phyloP scores from a whole-genome alignment of 495 filamentous ascomycete species.

The Hypoxylon fragiforme region DNA sequence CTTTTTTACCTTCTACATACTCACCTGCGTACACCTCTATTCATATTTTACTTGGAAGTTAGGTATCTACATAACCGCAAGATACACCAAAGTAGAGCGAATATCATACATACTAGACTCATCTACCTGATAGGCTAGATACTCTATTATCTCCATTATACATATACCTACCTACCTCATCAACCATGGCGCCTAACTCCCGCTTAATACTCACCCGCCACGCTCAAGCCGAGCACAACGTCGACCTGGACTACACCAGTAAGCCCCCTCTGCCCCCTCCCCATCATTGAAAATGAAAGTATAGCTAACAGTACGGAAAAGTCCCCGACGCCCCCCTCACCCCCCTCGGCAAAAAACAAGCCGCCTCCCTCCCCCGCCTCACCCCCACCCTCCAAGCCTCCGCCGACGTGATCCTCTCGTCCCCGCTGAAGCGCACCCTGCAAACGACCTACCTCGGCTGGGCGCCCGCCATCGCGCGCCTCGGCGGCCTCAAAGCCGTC shows the following conservation, averaged over 20 bases:
- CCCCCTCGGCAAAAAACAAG: slow-evolving; percentile 27
- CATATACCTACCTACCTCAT: not conserved
- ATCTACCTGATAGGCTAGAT: too few relatives aligned
- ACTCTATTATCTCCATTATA: too few relatives aligned
- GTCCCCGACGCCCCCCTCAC: slow-evolving; percentile 32
- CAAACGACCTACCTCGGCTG: slow-evolving; percentile 28
- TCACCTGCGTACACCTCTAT: too few relatives aligned
- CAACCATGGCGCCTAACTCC: slow-evolving; percentile 53
- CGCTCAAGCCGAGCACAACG: slow-evolving; percentile 61
- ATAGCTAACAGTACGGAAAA: not conserved
- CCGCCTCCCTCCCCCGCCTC: slow-evolving; percentile 14
- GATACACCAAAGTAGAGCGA: too few relatives aligned
- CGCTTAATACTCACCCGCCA: slow-evolving; percentile 60
- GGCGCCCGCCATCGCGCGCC: slow-evolving; percentile 19
- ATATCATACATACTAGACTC: too few relatives aligned
- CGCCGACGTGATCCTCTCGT: slow-evolving; percentile 24
- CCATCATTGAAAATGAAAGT: not conserved
- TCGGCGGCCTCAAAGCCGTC: slow-evolving; percentile 21
- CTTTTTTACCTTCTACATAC: not conserved
- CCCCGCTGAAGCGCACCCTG: slow-evolving; percentile 26
- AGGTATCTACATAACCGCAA: too few relatives aligned
- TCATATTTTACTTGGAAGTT: too few relatives aligned
- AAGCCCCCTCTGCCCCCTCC: slow-evolving; percentile 11
- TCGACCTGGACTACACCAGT: slow-evolving; percentile 37
- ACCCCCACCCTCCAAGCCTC: slow-evolving; percentile 14